Conservation (phyloP, 495 filamentous ascomycete species). For the Hyaloscypha finlandica region DNA sequence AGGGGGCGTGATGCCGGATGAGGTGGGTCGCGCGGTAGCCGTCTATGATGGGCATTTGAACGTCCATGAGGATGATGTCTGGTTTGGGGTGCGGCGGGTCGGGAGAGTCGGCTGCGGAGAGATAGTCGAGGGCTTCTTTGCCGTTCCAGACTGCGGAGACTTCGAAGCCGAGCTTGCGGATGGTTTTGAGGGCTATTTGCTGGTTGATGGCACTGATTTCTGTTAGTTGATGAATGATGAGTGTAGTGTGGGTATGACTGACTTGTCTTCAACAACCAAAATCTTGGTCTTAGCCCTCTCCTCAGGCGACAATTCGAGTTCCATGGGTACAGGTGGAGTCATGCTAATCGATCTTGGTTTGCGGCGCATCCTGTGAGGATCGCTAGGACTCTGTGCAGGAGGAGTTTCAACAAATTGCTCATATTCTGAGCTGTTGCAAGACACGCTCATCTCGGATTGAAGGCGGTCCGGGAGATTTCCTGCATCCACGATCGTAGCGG, state of each 20-base stretch:
- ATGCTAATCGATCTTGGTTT: conserved; percentile 37
- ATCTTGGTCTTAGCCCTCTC: conserved; percentile 60
- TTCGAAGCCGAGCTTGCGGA: conserved; percentile 73
- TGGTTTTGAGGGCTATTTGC: conserved; percentile 73
- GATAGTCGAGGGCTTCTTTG: conserved; percentile 71
- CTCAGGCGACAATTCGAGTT: conserved; percentile 41
- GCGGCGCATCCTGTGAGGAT: conserved; percentile 35
- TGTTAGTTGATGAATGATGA: conserved; percentile 23
- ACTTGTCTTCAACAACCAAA: conserved; percentile 82
- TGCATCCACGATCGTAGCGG: conserved; percentile 48
- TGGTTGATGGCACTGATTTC: conserved; percentile 64
- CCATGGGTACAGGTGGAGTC: conserved; percentile 31
- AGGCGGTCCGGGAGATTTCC: conserved; percentile 59
- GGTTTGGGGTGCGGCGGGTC: conserved; percentile 47
- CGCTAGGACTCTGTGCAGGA: conserved; percentile 31
- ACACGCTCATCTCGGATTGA: conserved; percentile 62
- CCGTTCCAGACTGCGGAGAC: conserved; percentile 75
- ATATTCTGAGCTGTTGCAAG: conserved; percentile 56
- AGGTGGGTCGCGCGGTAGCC: conserved; percentile 76
- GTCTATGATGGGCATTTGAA: conserved; percentile 82
- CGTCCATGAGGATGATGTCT: conserved; percentile 86
- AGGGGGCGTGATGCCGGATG: conserved; percentile 61
- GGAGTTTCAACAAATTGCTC: conserved; percentile 40
- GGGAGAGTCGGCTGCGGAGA: conserved; percentile 41
- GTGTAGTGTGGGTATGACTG: conserved; percentile 24